Percentiles rank a stretch among this genome's conserved stretches.
phyloP scores from a whole-genome alignment of 1,284 basidiomycete genomes.

The Sphagnurus paluster region DNA sequence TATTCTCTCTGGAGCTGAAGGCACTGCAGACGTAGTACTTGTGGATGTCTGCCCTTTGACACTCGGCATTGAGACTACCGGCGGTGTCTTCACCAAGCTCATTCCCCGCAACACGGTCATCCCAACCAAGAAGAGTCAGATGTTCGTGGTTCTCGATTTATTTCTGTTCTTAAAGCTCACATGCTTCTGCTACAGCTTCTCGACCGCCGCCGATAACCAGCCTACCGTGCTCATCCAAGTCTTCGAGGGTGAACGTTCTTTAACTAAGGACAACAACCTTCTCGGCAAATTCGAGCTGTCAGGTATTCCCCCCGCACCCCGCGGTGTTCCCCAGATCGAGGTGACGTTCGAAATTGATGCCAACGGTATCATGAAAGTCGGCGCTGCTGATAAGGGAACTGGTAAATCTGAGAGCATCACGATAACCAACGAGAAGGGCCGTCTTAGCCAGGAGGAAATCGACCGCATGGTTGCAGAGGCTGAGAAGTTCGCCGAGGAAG shows the following conservation, averaged over 20 bases:
- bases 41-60: slow-evolving; percentile 96
- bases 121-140: slow-evolving; percentile 96
- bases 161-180: slow-evolving; percentile 3
- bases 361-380: slow-evolving; percentile 90
- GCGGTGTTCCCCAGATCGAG: slow-evolving; percentile 94
- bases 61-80: slow-evolving; percentile 97
- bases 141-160: slow-evolving; percentile 44
- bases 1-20: slow-evolving; percentile 89
- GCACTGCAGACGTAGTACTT: slow-evolving; percentile 84
- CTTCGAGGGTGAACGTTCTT: slow-evolving; percentile 91
- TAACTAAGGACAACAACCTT: slow-evolving; percentile 98
- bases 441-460: slow-evolving; percentile 84
- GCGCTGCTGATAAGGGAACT: slow-evolving; percentile 89
- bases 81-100: slow-evolving; percentile 97
- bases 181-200: slow-evolving; percentile 63
- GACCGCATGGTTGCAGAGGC: slow-evolving; percentile 92
- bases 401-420: slow-evolving; percentile 89
- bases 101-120: slow-evolving; percentile 97
- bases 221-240: slow-evolving; percentile 90
- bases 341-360: slow-evolving; percentile 94
- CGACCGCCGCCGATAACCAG: slow-evolving; percentile 94
- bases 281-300: slow-evolving; percentile 97
- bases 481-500: slow-evolving; percentile 78
- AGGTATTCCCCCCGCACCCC: slow-evolving; percentile 91
- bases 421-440: slow-evolving; percentile 86